Percentiles rank a stretch among this genome's conserved stretches.
Conservation (phyloP, 2,329 filamentous ascomycete genomes). For the Talaromyces sp. region DNA sequence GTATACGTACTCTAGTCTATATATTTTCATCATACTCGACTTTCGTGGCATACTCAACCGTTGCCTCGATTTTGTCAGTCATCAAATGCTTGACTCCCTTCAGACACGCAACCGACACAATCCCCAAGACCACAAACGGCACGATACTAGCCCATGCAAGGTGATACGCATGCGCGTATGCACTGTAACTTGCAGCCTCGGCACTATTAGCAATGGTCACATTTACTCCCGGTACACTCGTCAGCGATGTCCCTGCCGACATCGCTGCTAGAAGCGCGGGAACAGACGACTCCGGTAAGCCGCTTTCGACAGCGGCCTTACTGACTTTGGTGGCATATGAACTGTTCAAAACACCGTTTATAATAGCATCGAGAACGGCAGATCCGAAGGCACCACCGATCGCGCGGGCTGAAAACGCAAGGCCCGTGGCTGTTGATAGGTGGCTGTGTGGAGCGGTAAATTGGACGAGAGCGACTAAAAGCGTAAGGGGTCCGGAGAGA, state of each 20-base stretch:
- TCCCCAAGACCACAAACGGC: slow-evolving; percentile 48
- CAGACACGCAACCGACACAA: slow-evolving; percentile 40
- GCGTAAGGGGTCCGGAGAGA: slow-evolving; percentile 39
- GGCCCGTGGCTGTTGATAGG: slow-evolving; percentile 50
- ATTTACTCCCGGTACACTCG: slow-evolving; percentile 33
- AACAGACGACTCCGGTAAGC: background rate
- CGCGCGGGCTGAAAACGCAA: slow-evolving; percentile 50
- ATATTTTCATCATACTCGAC: background rate
- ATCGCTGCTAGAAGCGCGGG: background rate
- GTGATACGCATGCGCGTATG: slow-evolving; percentile 46
- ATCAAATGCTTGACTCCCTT: slow-evolving; percentile 48
- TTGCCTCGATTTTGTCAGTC: slow-evolving; percentile 49
- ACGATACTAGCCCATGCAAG: slow-evolving; percentile 49
- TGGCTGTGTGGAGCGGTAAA: slow-evolving; percentile 51
- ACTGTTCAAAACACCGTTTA: slow-evolving; percentile 42
- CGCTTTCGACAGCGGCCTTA: slow-evolving; percentile 30
- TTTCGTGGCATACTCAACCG: slow-evolving; percentile 6
- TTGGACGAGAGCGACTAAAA: slow-evolving; percentile 43
- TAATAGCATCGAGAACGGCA: slow-evolving; percentile 49
- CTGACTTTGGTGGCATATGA: slow-evolving; percentile 39
- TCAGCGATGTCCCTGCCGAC: background rate
- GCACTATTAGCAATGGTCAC: slow-evolving; percentile 34
- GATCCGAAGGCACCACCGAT: slow-evolving; percentile 49
- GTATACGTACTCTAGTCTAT: background rate
- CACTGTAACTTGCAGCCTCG: slow-evolving; percentile 36